phyloP scores from a whole-genome alignment of 139 green algal species.

The Haematococcus lacustris region DNA sequence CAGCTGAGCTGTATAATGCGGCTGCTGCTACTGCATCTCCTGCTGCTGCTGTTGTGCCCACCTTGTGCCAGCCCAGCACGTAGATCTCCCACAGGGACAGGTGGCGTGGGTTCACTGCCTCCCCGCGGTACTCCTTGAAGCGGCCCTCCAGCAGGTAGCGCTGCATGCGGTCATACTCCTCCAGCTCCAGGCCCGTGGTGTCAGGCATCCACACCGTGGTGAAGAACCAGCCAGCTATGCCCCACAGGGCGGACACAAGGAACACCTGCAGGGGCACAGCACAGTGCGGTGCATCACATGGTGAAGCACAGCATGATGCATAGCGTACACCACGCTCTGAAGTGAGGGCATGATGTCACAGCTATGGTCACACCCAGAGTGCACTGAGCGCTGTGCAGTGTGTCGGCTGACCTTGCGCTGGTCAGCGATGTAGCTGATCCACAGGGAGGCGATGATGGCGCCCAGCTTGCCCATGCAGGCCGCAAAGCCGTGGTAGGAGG shows the following conservation, averaged over 20 bases:
- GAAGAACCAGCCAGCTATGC: conserved; percentile 2
- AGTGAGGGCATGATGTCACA: no score
- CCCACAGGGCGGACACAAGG: conserved; percentile 14
- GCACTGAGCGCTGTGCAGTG: neutral
- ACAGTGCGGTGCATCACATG: no score
- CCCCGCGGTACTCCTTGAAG: conserved; percentile 37
- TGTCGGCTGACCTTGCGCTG: conserved; percentile 7
- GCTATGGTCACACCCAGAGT: neutral
- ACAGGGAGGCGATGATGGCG: conserved; percentile 26
- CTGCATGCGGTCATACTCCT: conserved; percentile 53
- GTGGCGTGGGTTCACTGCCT: conserved; percentile 31
- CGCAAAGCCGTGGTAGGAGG: conserved; percentile 32
- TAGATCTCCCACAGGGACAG: conserved; percentile 6
- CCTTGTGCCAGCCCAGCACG: conserved; percentile 1
- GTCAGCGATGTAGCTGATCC: conserved; percentile 15
- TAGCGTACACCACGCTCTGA: no score
- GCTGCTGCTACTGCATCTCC: no score
- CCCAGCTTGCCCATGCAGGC: conserved; percentile 33
- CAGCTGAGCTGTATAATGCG: no score
- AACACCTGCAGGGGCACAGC: conserved; percentile 6
- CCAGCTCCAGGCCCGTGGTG: conserved; percentile 49
- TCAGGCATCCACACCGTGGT: conserved; percentile 44
- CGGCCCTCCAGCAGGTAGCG: conserved; percentile 29
- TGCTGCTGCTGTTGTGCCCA: no score
- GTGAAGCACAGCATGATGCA: neutral